Percentiles rank a stretch among this genome's conserved stretches.
Evolutionary conservation across 352 stramenopile genomes (phyloP).

Genomic region (Pythium sukuiense): DNA sequence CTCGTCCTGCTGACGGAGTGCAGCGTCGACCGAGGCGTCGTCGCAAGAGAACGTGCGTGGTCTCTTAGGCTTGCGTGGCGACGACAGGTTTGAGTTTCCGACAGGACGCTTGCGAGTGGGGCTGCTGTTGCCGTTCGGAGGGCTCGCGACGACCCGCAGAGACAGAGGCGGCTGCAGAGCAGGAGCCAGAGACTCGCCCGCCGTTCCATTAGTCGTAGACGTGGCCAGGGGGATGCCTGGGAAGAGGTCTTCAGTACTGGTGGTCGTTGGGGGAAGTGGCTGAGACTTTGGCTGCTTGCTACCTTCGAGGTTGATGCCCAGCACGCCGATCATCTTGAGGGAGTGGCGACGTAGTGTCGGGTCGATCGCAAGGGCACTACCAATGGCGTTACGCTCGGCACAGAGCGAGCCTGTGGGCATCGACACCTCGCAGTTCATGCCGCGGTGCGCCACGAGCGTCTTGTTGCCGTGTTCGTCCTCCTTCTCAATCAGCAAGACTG

Average conservation of each 20-base stretch:
- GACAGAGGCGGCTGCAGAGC: slow-evolving; percentile 9
- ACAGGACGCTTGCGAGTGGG: slow-evolving; percentile 12
- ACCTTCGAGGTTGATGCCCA: slow-evolving; percentile 77
- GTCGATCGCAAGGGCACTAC: slow-evolving; percentile 94
- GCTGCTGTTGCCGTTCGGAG: slow-evolving; percentile 7
- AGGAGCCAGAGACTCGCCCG: not conserved
- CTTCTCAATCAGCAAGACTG: slow-evolving; percentile 95
- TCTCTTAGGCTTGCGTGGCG: slow-evolving; percentile 72
- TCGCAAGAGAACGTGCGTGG: slow-evolving; percentile 83
- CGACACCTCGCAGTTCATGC: slow-evolving; percentile 99
- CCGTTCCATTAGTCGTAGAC: slow-evolving; percentile 9
- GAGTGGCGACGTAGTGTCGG: slow-evolving; percentile 90
- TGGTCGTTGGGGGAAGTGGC: slow-evolving; percentile 12
- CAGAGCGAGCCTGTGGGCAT: slow-evolving; percentile 96
- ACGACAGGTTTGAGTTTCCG: slow-evolving; percentile 30
- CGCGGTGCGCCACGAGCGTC: slow-evolving; percentile 87
- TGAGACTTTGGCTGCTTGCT: slow-evolving; percentile 9
- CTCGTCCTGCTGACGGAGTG: slow-evolving; percentile 26
- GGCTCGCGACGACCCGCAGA: not conserved
- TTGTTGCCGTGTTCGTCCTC: slow-evolving; percentile 43
- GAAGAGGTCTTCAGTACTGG: slow-evolving; percentile 7
- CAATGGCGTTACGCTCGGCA: slow-evolving; percentile 98
- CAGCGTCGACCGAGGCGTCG: slow-evolving; percentile 54
- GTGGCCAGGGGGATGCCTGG: slow-evolving; percentile 10
- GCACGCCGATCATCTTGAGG: slow-evolving; percentile 95